Base-by-base conservation (phyloP, 345 rosid species). In the Garcia nutans region DNA sequence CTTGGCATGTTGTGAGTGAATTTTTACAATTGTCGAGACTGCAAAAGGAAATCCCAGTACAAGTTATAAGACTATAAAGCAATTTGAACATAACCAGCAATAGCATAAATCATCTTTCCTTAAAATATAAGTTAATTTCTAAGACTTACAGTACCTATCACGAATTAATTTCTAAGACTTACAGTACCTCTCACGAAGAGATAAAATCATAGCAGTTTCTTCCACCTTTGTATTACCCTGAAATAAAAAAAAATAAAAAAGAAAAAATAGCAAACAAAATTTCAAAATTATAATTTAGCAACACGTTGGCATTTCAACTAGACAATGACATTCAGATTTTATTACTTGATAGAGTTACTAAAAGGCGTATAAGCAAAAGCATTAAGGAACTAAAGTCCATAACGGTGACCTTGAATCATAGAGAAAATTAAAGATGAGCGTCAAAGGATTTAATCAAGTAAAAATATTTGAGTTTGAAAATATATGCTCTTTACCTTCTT, bases 171-270 rank as follows among this genome's bases (percentile, higher is more conserved):
- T 22, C 13, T 26, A 31, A 49, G 73, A 65, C 55, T 59, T 13
- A 65, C 4, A 54, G 42, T 82, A 96, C 99, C 98, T 92, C 87
- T 89, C 97, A 67, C 97, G 93, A 72, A 93, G 94, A 47, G 91
- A 73, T 82, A 96, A 85, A 83, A 93, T 93, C 99, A 89, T 91
- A 56, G 95, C 89, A 62, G 93, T 90, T 82, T 93, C 98, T 72
- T 92, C 99, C 42, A 82, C 87, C 73, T 92, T 87, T 3, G 86
- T 57, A 41, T 82, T 88, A 55, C 82, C 90, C 98, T 90, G 83
- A 68, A 75, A 57, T 41, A 28, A 28, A 28, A 28, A 28, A 28
- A 28, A 28, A 28, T 1, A 28, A 28, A 28, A 28, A 28, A 28
- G 2, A 28, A 28, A 10, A 66, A 58, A 66, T 50, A 42, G 64